A percentile compares a stretch with the other conserved stretches of the same genome.
phyloP scores from a whole-genome alignment of 805 yeast genomes.

The Saturnispora hagleri region DNA sequence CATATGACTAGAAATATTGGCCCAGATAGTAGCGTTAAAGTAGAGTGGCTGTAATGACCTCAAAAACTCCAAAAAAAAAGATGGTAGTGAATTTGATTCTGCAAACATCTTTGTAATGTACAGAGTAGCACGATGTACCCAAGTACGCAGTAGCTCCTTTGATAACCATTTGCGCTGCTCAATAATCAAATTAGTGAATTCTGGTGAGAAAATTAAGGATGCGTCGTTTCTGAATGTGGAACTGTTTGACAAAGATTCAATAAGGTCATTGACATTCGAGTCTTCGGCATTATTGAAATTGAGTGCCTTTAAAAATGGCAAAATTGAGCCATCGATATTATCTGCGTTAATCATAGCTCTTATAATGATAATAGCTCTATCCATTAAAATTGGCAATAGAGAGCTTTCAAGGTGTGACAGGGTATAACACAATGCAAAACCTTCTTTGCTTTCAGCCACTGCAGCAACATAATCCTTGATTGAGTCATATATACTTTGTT shows the following conservation, averaged over 20 bases:
- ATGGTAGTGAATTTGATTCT: conserved; percentile 30
- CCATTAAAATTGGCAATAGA: background rate
- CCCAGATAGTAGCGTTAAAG: conserved; percentile 27
- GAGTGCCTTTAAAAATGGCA: conserved; percentile 9
- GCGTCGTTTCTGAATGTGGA: conserved; percentile 27
- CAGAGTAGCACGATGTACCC: conserved; percentile 52
- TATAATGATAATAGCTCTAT: conserved; percentile 8
- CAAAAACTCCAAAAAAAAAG: conserved; percentile 26
- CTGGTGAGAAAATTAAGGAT: conserved; percentile 22
- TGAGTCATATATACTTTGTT: background rate
- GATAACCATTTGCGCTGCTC: background rate
- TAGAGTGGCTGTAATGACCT: conserved; percentile 28
- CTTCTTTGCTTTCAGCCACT: background rate
- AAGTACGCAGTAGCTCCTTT: conserved; percentile 27
- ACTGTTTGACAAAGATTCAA: conserved; percentile 1
- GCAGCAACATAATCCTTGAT: background rate
- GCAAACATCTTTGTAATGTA: conserved; percentile 59
- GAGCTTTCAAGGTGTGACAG: background rate
- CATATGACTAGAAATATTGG: conserved; percentile 34
- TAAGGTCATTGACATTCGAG: background rate
- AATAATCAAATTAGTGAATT: conserved; percentile 14
- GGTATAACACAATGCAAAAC: conserved; percentile 6
- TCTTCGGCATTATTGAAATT: background rate
- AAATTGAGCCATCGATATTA: background rate
- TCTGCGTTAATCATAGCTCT: conserved; percentile 3